Base-by-base conservation (phyloP, 495 filamentous ascomycete species). In the Tricharina praecox region DNA sequence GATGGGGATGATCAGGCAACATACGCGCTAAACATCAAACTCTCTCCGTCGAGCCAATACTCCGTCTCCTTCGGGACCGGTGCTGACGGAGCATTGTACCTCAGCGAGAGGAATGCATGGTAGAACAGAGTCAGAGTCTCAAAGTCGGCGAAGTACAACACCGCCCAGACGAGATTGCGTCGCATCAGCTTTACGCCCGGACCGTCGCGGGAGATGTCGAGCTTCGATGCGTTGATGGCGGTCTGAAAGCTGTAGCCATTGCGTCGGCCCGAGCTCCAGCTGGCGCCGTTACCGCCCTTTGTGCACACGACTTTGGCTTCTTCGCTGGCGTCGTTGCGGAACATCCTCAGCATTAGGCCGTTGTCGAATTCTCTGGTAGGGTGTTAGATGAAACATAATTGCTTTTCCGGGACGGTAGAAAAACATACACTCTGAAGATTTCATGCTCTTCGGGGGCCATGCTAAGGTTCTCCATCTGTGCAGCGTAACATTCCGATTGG, bases 61-160 rank as follows among this genome's bases (percentile, higher is more conserved):
- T 79, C 73, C 18, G 65, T 58, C 15, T 72, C 66, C n/a, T 62
- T 53, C 15, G 57, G 47, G 3, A 66, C 58, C 3, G 60, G 67
- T 9, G 56, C 65, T 33, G 56, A 62, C 3, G 50, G 54, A 37
- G 80, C 77, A 54, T 78, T 70, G 15, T 67, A 67, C 49, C 77
- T 76, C 47, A 82, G 64, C 0, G 76, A 74, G 20, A 78, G 55
- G 48, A 80, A 73, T 1, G 71, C 68, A 56, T 70, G 73, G 53
- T 71, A 76, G 54, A 82, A 81, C 2, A 75, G 52, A 3, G 10
- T 64, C 71, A 38, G 60, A 76, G 76, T 62, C 60, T 79, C 76
- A 44, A 75, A 74, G 11, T 69, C 67, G 13, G 60, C 61, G 56
- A 80, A 80, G 40, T 68, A 69, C 18, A 80, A 58, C 44, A 61